Evolutionary conservation across 768 basidiomycete genomes (phyloP).

Genomic region (Russula ochroleuca): DNA sequence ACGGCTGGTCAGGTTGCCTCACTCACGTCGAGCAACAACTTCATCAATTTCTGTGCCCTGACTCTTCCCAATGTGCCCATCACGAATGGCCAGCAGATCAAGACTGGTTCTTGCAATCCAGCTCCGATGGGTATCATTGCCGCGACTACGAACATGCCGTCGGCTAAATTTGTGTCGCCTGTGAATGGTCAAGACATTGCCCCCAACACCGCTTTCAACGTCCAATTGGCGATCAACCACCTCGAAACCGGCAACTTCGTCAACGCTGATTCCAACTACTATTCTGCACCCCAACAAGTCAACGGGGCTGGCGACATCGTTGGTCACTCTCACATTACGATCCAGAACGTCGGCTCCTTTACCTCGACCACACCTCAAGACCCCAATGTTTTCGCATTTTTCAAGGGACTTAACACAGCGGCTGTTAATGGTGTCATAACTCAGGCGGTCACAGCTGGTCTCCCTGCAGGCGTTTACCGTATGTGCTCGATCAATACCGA

Average conservation of each 20-base stretch:
- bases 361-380: slow-evolving; percentile 47
- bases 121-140: slow-evolving; percentile 59
- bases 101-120: slow-evolving; percentile 54
- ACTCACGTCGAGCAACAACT: slow-evolving; percentile 65
- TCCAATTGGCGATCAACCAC: slow-evolving; percentile 45
- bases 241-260: slow-evolving; percentile 55
- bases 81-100: slow-evolving; percentile 57
- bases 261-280: slow-evolving; percentile 50
- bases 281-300: slow-evolving; percentile 51
- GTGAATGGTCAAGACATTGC: slow-evolving; percentile 43
- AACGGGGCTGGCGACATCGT: slow-evolving; percentile 47
- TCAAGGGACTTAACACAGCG: slow-evolving; percentile 49
- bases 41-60: slow-evolving; percentile 58
- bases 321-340: slow-evolving; percentile 61
- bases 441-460: slow-evolving; percentile 40
- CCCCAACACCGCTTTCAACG: slow-evolving; percentile 49
- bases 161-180: slow-evolving; percentile 49
- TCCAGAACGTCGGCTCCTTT: slow-evolving; percentile 49
- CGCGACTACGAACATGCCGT: slow-evolving; percentile 47
- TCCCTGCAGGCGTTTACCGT: slow-evolving; percentile 43
- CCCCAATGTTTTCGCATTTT: slow-evolving; percentile 53
- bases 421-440: slow-evolving; percentile 42
- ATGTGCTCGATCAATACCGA: slow-evolving; percentile 43
- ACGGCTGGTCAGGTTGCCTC: slow-evolving; percentile 50
- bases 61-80: slow-evolving; percentile 48